phyloP scores from a whole-genome alignment of 805 yeast species.

The Cephaloascus fragrans region DNA sequence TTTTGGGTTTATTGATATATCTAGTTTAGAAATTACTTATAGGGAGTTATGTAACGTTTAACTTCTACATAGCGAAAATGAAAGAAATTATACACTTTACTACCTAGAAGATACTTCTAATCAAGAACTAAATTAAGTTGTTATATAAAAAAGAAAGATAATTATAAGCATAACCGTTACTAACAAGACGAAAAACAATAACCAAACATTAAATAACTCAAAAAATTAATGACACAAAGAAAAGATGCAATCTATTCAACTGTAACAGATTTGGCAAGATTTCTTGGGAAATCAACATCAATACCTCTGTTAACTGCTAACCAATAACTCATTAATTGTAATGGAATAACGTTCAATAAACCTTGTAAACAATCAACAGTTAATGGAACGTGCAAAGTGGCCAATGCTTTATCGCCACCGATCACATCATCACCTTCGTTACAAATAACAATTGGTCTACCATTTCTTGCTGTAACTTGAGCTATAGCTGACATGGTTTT shows the following conservation, averaged over 20 bases:
- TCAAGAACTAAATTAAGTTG: conserved; percentile 1
- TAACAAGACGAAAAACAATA: background rate
- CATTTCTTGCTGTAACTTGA: conserved; percentile 95
- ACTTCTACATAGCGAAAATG: no score
- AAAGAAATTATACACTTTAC: background rate
- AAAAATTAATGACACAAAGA: background rate
- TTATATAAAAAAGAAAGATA: conserved; percentile 1
- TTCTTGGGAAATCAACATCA: conserved; percentile 98
- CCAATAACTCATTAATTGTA: conserved; percentile 96
- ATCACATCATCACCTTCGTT: conserved; percentile 69
- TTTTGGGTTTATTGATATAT: no score
- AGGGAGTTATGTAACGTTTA: no score
- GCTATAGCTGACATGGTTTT: conserved; percentile 92
- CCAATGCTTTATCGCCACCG: conserved; percentile 44
- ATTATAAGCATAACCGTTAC: conserved; percentile 1
- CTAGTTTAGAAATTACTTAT: no score
- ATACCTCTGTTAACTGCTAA: conserved; percentile 90
- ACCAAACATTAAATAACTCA: background rate
- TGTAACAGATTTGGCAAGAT: conserved; percentile 96
- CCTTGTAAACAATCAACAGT: conserved; percentile 99
- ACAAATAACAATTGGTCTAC: conserved; percentile 90
- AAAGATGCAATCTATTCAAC: conserved; percentile 51
- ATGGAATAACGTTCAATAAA: conserved; percentile 82
- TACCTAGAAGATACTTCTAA: background rate
- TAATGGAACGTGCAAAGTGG: conserved; percentile 81